Evolutionary conservation across 176 grass and related monocot species (phyloP).

Genomic region (Triticum monococcum): DNA sequence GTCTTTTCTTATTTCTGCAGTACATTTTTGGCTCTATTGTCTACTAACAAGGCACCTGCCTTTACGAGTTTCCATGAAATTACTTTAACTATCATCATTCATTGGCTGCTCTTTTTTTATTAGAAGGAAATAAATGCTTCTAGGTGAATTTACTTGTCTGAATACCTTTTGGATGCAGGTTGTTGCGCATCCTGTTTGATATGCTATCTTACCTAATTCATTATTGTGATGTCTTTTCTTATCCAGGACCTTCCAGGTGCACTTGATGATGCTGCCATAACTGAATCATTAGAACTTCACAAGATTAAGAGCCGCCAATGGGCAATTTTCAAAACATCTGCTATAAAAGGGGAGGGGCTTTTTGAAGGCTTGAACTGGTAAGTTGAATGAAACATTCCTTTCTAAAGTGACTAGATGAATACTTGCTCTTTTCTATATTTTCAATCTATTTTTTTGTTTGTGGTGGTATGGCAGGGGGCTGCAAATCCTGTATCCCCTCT

Average conservation of each 20-base stretch:
- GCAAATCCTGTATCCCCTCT: background rate
- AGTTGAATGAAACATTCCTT: slow-evolving; percentile 12
- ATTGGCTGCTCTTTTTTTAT: background rate
- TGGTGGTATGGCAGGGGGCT: background rate
- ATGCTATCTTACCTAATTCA: background rate
- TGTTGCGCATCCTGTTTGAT: background rate
- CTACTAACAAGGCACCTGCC: background rate
- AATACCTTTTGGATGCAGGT: background rate
- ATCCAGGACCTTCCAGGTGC: slow-evolving; percentile 96
- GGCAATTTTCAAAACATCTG: slow-evolving; percentile 98
- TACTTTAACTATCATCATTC: background rate
- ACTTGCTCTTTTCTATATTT: background rate
- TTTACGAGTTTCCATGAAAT: slow-evolving; percentile 11
- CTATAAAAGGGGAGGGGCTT: slow-evolving; percentile 98
- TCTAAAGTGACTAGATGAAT: background rate
- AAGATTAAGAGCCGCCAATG: slow-evolving; percentile 99
- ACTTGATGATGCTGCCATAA: slow-evolving; percentile 96
- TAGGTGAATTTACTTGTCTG: background rate
- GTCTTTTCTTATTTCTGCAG: background rate
- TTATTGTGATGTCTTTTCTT: slow-evolving; percentile 14
- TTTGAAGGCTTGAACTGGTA: slow-evolving; percentile 99
- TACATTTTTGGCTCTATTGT: background rate
- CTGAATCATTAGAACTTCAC: slow-evolving; percentile 97
- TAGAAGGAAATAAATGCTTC: background rate
- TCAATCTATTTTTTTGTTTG: background rate